Conservation (phyloP, 176 grass and related monocot species). For the Carex pumila region DNA sequence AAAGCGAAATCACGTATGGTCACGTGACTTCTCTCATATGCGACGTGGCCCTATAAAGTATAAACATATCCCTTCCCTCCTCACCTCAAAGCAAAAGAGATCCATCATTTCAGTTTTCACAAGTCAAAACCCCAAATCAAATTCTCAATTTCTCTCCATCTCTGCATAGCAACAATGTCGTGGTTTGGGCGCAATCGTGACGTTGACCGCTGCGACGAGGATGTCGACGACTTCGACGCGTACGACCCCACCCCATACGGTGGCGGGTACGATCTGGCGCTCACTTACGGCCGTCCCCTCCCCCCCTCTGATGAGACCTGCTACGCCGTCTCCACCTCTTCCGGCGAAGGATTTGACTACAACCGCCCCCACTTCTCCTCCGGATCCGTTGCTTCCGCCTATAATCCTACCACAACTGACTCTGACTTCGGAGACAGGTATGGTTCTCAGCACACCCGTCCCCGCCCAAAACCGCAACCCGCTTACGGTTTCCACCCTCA, state of each 20-base stretch:
- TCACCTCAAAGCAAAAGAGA: neutral
- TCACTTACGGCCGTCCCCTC: constrained; percentile 67
- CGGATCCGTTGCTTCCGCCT: constrained; percentile 51
- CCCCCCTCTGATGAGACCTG: constrained; percentile 77
- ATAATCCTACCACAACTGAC: constrained; percentile 14
- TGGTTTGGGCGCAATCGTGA: constrained; percentile 27
- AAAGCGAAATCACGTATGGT: neutral
- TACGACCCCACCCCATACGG: constrained; percentile 85
- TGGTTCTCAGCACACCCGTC: neutral
- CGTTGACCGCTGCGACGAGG: constrained; percentile 28
- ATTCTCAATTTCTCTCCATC: neutral
- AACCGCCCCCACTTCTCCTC: constrained; percentile 39
- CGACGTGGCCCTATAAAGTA: neutral
- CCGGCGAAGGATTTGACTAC: constrained; percentile 26
- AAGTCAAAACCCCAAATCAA: neutral
- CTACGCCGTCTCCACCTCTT: constrained; percentile 51
- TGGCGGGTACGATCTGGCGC: constrained; percentile 65
- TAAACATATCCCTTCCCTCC: neutral
- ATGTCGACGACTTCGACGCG: constrained; percentile 72
- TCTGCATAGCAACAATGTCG: constrained; percentile 24
- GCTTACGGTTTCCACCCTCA: constrained; percentile 51
- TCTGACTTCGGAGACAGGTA: constrained; percentile 6
- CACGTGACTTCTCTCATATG: neutral
- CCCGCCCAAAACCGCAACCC: constrained; percentile 44
- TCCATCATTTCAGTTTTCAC: neutral